Evolutionary conservation across 805 yeast species (phyloP), one percentile per base, ranked within the genome.

Genomic region (Nakazawaea ernobii): DNA sequence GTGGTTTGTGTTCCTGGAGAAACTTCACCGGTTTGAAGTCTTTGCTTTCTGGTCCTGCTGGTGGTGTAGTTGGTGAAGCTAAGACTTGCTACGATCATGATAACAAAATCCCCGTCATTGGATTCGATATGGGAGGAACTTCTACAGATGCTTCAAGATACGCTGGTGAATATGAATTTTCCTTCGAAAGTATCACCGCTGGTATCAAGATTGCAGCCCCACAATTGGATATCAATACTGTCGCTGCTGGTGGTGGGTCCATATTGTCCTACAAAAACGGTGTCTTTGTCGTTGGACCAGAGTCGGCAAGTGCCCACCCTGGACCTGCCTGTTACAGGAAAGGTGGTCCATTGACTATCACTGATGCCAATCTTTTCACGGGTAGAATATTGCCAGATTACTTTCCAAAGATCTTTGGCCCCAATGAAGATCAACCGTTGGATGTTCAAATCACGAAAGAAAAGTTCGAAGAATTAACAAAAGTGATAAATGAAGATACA

Each of bases 21-120:
- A 68, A 70, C 45, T 77, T 77, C 56, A 66, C 78, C 3, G 82
- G 82, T 6, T 62, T 77, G 46, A 68, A 71, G 53, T 77, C 82
- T 3, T 65, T 77, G 27, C 63, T 77, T 29, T 75, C 80, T 4
- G 82, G 82, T 11, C 82, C 82, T 5, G 82, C 82, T 36, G 82
- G 82, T 39, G 82, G 82, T 41, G 76, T 76, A 61, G 81, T 77
- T 38, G 82, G 82, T 9, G 75, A 65, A 47, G 76, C 77, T 1
- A 67, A 68, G 50, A 75, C 82, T 1, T 77, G 80, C 55, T 73
- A 62, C 57, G 77, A 74, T 50, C 33, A 45, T 39, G 32, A 49
- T 8, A 39, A 44, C 11, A 44, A 60, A 55, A 49, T 50, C 45
- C 43, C 69, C 6, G 53, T 60, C 39, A 55, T 63, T 45, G 67